A percentile compares a stretch with the other conserved stretches of the same genome.
Conservation (phyloP, 495 filamentous ascomycete species). For the Aspergillus funiculosus region DNA sequence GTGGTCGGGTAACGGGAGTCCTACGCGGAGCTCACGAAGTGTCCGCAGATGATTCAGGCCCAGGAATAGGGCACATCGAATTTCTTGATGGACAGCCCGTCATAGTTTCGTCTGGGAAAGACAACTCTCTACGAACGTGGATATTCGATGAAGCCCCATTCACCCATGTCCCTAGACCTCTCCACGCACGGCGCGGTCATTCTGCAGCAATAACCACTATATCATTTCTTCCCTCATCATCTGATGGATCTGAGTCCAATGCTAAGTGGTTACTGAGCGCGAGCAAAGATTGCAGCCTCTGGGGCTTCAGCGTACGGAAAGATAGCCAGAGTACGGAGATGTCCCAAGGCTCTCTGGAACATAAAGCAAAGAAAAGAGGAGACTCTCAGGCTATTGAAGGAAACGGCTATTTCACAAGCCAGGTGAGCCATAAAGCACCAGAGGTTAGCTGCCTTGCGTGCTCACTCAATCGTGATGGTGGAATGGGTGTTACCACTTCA, state of each 20-base stretch:
- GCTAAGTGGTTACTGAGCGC: slow-evolving; percentile 95
- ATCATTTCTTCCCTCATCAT: slow-evolving; percentile 74
- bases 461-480: slow-evolving; percentile 87
- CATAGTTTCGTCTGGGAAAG: slow-evolving; percentile 79
- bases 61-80: slow-evolving; percentile 69
- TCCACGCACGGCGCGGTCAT: slow-evolving; percentile 83
- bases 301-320: slow-evolving; percentile 90
- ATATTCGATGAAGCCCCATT: slow-evolving; percentile 87
- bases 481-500: slow-evolving; percentile 71
- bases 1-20: slow-evolving; percentile 72
- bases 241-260: slow-evolving; percentile 78
- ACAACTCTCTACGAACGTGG: slow-evolving; percentile 93
- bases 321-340: slow-evolving; percentile 93
- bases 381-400: not conserved
- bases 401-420: slow-evolving; percentile 27
- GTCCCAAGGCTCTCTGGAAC: slow-evolving; percentile 77
- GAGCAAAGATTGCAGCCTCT: slow-evolving; percentile 79
- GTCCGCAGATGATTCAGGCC: slow-evolving; percentile 48
- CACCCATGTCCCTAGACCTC: slow-evolving; percentile 71
- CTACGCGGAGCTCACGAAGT: slow-evolving; percentile 81
- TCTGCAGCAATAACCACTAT: slow-evolving; percentile 75
- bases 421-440: slow-evolving; percentile 64
- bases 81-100: slow-evolving; percentile 90
- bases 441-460: slow-evolving; percentile 86
- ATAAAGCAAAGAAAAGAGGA: slow-evolving; percentile 76